These are phyloP conservation scores for Aspergillus alliaceus DNA, from an alignment of 2,329 filamentous ascomycete species.

Conservation along the genomic window DNA sequence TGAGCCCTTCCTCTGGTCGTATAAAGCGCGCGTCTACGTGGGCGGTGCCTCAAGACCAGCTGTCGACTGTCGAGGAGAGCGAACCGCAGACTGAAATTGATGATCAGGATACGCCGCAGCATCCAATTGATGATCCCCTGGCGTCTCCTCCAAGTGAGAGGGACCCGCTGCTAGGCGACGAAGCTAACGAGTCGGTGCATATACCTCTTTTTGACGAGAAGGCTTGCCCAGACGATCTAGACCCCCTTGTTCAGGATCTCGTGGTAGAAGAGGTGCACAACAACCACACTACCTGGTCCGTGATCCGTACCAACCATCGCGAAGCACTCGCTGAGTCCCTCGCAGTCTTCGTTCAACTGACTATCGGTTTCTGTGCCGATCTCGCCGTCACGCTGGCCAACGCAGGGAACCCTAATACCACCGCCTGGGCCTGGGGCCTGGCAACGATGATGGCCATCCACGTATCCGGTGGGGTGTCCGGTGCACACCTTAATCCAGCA, in stretches of 20 bases:
- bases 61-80: no score
- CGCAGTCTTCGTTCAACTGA: slow-evolving; percentile 43
- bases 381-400: slow-evolving; percentile 43
- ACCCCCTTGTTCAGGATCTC: slow-evolving; percentile 43
- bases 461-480: slow-evolving; percentile 50
- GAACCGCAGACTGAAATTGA: no score
- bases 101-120: no score
- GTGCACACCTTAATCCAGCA: slow-evolving; percentile 49
- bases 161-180: neutral
- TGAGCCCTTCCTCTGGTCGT: no score
- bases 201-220: no score
- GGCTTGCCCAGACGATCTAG: slow-evolving; percentile 45
- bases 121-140: no score
- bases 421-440: slow-evolving; percentile 54
- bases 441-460: slow-evolving; percentile 55
- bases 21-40: no score
- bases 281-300: slow-evolving; percentile 49
- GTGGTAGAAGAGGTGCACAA: slow-evolving; percentile 54
- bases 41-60: no score
- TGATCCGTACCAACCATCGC: slow-evolving; percentile 53
- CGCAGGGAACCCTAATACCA: slow-evolving; percentile 47
- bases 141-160: no score
- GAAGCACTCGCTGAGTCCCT: slow-evolving; percentile 57
- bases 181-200: slow-evolving; percentile 33
- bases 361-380: slow-evolving; percentile 53